These are phyloP conservation scores for Fragilariopsis cylindrus DNA, from an alignment of 108 stramenopile species.

Conservation along the genomic window DNA sequence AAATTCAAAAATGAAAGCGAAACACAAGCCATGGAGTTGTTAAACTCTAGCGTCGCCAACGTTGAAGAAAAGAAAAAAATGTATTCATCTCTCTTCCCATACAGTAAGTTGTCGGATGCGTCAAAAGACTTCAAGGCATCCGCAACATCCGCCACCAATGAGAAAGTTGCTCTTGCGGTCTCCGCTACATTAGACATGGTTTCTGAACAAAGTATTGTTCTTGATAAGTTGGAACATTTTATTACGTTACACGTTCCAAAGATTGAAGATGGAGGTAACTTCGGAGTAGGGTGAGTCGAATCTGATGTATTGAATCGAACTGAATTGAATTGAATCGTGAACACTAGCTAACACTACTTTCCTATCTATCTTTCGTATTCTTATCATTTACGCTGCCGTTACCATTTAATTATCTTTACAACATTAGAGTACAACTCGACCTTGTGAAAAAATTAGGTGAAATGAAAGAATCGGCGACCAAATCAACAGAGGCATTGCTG, in stretches of 20 bases:
- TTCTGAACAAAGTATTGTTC: constrained; percentile 11
- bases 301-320: too few relatives aligned
- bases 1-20: constrained; percentile 33
- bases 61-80: constrained; percentile 22
- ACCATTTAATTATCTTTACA: constrained; percentile 39
- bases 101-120: constrained; percentile 36
- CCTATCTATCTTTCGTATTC: too few relatives aligned
- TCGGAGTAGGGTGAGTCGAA: constrained; percentile 36
- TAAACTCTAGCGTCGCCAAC: constrained; percentile 17
- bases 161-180: constrained; percentile 24
- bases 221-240: constrained; percentile 27
- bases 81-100: constrained; percentile 27
- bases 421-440: constrained; percentile 65
- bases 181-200: constrained; percentile 35
- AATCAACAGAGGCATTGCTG: constrained; percentile 50
- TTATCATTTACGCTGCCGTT: too few relatives aligned
- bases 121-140: constrained; percentile 19
- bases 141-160: constrained; percentile 28
- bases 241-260: constrained; percentile 53
- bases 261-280: constrained; percentile 89
- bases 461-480: constrained; percentile 47
- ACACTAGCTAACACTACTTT: background rate
- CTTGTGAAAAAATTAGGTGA: constrained; percentile 59
- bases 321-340: too few relatives aligned
- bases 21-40: constrained; percentile 26